Base-by-base conservation (phyloP, 192 early-diverging fungal genomes). In the Paraglomus occultum region DNA sequence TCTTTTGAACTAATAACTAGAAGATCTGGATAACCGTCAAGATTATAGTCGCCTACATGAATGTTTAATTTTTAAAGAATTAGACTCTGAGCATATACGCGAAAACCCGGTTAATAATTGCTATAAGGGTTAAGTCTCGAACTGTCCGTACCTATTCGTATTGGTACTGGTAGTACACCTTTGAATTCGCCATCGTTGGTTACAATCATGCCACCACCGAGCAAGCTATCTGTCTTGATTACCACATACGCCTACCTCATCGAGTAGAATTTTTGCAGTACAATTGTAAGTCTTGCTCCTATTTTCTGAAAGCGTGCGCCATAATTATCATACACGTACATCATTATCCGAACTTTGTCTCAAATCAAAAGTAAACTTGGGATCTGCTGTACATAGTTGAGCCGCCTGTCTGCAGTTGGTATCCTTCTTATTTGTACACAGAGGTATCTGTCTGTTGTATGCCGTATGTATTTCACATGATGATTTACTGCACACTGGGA, bases 21-120 rank as follows among this genome's bases (percentile, higher is more conserved):
- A n/a, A 92, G 62, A 77, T 98, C 95, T 0, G 94, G 92, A 73
- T 91, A 95, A 18, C 94, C 94, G 76, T 98, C 95, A 60, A 93
- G 81, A 61, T 95, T 90, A 68, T 89, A 90, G 65, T 98, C 95
- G 31, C 90, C 89, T 58, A 71, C 39, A 31, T 31, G 3, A 31
- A 31, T 2, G 3, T 31, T 31, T 3, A 31, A 3, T 31, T 20
- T 51, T 15, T 4, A 9, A n/a, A 40, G n/a, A 69, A 47, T 22
- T 38, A 15, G 20, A 47, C 15, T 0, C 45, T 17, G 23, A 6
- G 7, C 11, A 14, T n/a, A 18, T 65, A 8, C 8, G 5, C 11
- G 38, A 8, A 47, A 50, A 14, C 3, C n/a, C 15, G 9, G 20
- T 38, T 12, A 1, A 17, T 22, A 14, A 54, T 10, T 31, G 31